A percentile compares a stretch with the other conserved stretches of the same genome.
Conservation (phyloP, 2,329 filamentous ascomycete genomes). For the Dactylellina drechsleri region DNA sequence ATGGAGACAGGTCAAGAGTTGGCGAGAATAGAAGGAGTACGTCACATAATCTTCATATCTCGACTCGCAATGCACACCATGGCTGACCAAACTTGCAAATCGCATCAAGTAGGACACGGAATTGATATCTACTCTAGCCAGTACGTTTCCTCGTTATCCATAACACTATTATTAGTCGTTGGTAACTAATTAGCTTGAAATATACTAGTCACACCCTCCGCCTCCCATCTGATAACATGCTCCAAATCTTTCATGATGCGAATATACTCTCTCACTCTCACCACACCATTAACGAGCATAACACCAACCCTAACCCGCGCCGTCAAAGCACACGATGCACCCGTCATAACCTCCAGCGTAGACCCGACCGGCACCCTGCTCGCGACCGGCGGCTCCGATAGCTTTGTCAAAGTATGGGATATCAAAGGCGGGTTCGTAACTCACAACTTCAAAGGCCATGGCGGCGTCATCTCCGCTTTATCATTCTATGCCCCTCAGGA, state of each 20-base stretch:
- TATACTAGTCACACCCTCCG: conserved; percentile 81
- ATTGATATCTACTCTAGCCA: conserved; percentile 76
- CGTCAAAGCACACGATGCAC: conserved; percentile 87
- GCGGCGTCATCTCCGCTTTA: conserved; percentile 87
- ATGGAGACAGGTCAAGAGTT: conserved; percentile 83
- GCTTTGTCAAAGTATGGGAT: conserved; percentile 96
- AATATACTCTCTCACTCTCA: conserved; percentile 77
- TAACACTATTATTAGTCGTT: background rate
- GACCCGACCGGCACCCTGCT: conserved; percentile 89
- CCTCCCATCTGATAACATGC: conserved; percentile 86
- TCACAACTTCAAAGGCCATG: conserved; percentile 93
- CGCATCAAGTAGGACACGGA: conserved; percentile 74
- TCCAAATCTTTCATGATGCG: conserved; percentile 96
- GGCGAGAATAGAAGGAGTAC: conserved; percentile 85
- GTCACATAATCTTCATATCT: background rate
- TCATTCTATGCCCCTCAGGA: conserved; percentile 78
- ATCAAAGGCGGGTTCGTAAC: conserved; percentile 89
- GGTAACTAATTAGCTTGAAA: conserved; percentile 53
- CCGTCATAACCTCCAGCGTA: conserved; percentile 84
- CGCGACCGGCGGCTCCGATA: conserved; percentile 92
- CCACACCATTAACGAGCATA: conserved; percentile 64
- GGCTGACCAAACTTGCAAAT: conserved; percentile 5
- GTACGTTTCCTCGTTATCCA: conserved; percentile 62
- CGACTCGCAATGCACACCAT: conserved; percentile 46
- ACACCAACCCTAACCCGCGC: conserved; percentile 77